Percentiles rank a stretch among this genome's conserved stretches.
phyloP scores from a whole-genome alignment of 768 basidiomycete genomes.

The Termitomyces sp. region DNA sequence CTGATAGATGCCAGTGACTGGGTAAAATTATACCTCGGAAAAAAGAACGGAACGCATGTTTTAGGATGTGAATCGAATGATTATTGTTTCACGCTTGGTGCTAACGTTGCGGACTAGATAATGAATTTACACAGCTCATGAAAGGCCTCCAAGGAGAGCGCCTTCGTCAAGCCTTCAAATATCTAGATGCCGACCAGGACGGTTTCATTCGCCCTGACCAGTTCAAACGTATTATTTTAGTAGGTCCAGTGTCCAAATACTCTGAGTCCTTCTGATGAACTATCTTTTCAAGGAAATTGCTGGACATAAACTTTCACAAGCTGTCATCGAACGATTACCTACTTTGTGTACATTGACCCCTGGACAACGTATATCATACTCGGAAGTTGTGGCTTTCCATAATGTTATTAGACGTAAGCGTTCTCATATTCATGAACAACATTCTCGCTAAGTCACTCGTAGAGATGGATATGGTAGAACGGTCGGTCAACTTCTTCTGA shows the following conservation, averaged over 20 bases:
- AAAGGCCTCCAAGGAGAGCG: conserved; percentile 98
- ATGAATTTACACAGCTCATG: conserved; percentile 98
- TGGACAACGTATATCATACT: conserved; percentile 90
- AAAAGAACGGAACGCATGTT: conserved; percentile 86
- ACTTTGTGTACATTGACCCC: conserved; percentile 88
- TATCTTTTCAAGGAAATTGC: conserved; percentile 74
- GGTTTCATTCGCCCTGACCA: conserved; percentile 93
- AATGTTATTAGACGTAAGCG: conserved; percentile 85
- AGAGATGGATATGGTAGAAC: conserved; percentile 98
- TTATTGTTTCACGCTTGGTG: background rate
- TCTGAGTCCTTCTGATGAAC: background rate
- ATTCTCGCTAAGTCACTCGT: conserved; percentile 6
- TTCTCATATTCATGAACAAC: background rate
- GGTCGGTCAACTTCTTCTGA: conserved; percentile 37
- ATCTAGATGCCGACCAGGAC: conserved; percentile 85
- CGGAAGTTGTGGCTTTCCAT: conserved; percentile 95
- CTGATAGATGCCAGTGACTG: conserved; percentile 60
- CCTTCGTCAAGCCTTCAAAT: conserved; percentile 92
- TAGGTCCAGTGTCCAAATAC: conserved; percentile 32
- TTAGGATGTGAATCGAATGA: conserved; percentile 72
- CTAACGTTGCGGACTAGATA: conserved; percentile 46
- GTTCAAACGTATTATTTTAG: conserved; percentile 93
- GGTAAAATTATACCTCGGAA: conserved; percentile 94
- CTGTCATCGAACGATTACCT: conserved; percentile 88
- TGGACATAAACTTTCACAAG: conserved; percentile 95